Conservation (phyloP, 2,329 filamentous ascomycete genomes). For the Stagonosporopsis vannaccii region DNA sequence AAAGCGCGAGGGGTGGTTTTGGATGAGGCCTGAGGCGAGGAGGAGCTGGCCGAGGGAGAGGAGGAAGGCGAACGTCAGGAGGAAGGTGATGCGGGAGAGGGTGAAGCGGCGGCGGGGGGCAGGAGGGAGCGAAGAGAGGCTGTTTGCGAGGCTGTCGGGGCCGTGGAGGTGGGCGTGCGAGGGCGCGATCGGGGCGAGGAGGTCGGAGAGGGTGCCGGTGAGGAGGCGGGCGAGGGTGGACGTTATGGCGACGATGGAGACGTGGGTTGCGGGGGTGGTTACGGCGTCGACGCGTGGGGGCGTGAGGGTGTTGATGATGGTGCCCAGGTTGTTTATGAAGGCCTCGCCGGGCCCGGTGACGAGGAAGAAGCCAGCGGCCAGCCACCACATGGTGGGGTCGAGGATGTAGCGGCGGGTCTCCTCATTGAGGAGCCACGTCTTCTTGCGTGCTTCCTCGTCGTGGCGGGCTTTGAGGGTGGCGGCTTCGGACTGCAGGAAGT, state of each 20-base stretch:
- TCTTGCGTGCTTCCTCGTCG: slow-evolving; percentile 72
- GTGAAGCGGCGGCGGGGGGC: slow-evolving; percentile 53
- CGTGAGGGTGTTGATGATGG: slow-evolving; percentile 86
- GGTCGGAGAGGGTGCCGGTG: slow-evolving; percentile 86
- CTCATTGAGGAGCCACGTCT: slow-evolving; percentile 88
- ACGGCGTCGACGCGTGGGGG: slow-evolving; percentile 63
- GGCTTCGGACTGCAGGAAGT: slow-evolving; percentile 55
- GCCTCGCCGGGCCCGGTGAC: slow-evolving; percentile 95
- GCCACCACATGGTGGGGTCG: slow-evolving; percentile 95
- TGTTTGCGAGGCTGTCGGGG: slow-evolving; percentile 53
- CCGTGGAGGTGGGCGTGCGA: slow-evolving; percentile 66
- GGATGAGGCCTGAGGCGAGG: slow-evolving; percentile 77
- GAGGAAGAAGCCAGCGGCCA: slow-evolving; percentile 89
- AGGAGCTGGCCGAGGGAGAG: slow-evolving; percentile 77
- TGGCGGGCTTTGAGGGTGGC: slow-evolving; percentile 55
- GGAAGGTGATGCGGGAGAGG: slow-evolving; percentile 80
- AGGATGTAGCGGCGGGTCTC: slow-evolving; percentile 85
- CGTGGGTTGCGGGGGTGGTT: slow-evolving; percentile 81
- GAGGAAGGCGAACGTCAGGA: slow-evolving; percentile 76
- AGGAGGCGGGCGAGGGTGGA: slow-evolving; percentile 91
- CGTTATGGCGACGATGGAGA: slow-evolving; percentile 88
- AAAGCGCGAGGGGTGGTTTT: slow-evolving; percentile 79
- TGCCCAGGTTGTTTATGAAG: slow-evolving; percentile 97
- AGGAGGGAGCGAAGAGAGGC: slow-evolving; percentile 45
- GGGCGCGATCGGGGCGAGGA: slow-evolving; percentile 69